Evolutionary conservation across 208 protist genomes (phyloP).

Genomic region (Jaenimonas drosophilae): DNA sequence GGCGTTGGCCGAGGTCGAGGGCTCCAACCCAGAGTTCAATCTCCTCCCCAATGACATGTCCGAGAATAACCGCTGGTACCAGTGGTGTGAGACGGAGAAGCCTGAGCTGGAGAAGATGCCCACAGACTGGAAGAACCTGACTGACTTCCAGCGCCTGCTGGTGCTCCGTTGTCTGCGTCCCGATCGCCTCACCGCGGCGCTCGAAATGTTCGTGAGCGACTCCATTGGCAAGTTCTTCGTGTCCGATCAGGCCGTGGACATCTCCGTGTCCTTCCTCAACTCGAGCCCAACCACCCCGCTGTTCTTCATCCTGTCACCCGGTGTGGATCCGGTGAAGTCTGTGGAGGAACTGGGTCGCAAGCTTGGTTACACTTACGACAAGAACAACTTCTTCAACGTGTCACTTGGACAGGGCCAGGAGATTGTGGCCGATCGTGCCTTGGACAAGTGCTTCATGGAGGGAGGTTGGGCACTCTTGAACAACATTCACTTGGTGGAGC

Average conservation of each 20-base stretch:
- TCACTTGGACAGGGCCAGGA: conserved; percentile 98
- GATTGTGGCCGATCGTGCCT: conserved; percentile 91
- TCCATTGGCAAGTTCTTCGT: conserved; percentile 94
- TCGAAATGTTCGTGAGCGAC: conserved; percentile 90
- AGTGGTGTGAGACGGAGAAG: conserved; percentile 89
- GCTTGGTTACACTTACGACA: conserved; percentile 92
- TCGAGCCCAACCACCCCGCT: conserved; percentile 92
- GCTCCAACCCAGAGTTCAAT: conserved; percentile 80
- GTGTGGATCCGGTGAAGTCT: conserved; percentile 96
- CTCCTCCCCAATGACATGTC: conserved; percentile 82
- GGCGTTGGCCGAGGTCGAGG: conserved; percentile 87
- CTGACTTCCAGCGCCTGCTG: conserved; percentile 93
- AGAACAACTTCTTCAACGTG: conserved; percentile 93
- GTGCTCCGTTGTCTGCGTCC: conserved; percentile 95
- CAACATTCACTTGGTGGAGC: conserved; percentile 98
- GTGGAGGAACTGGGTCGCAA: conserved; percentile 93
- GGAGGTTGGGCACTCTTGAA: conserved; percentile 97
- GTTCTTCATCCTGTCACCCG: conserved; percentile 99
- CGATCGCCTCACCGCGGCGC: conserved; percentile 93
- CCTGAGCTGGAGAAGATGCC: conserved; percentile 90
- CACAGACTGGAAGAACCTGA: conserved; percentile 93
- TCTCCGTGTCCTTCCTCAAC: conserved; percentile 93
- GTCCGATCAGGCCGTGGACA: conserved; percentile 90
- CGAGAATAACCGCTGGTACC: conserved; percentile 89
- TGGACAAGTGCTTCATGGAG: conserved; percentile 89